Percentiles rank a stretch among this genome's conserved stretches.
Evolutionary conservation across 2,329 filamentous ascomycete species (phyloP).

Genomic region (Fusarium fujikuroi): DNA sequence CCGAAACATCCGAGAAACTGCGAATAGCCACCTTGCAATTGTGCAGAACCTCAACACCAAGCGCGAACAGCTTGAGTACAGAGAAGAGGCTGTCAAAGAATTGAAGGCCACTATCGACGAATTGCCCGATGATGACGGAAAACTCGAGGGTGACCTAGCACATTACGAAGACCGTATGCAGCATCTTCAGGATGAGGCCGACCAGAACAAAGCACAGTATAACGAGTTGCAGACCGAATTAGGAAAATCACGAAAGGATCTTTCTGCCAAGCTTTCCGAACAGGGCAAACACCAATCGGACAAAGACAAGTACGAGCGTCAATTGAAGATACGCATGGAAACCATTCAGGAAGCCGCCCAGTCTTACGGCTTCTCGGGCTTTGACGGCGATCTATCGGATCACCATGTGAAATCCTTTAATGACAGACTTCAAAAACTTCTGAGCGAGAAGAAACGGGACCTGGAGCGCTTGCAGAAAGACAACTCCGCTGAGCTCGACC

Average conservation of each 20-base stretch:
- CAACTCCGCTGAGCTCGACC: constrained; percentile 77
- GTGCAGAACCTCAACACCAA: constrained; percentile 81
- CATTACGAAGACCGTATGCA: constrained; percentile 82
- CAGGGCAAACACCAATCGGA: constrained; percentile 85
- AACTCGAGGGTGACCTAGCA: constrained; percentile 75
- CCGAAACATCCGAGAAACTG: constrained; percentile 75
- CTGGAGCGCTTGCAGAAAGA: constrained; percentile 80
- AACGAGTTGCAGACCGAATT: constrained; percentile 68
- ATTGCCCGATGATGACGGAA: constrained; percentile 80
- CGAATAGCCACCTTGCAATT: constrained; percentile 78
- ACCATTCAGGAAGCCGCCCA: constrained; percentile 83
- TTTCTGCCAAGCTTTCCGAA: constrained; percentile 68
- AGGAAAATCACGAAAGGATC: constrained; percentile 55
- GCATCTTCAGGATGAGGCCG: constrained; percentile 71
- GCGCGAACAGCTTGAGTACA: constrained; percentile 75
- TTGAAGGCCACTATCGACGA: constrained; percentile 79
- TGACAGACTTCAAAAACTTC: constrained; percentile 77
- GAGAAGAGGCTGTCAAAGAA: constrained; percentile 76
- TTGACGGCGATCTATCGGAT: constrained; percentile 81
- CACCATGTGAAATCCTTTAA: constrained; percentile 80
- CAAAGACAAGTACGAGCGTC: constrained; percentile 85
- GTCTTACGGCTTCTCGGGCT: constrained; percentile 83
- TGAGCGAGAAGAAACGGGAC: constrained; percentile 80
- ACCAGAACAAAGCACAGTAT: constrained; percentile 72
- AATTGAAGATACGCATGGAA: constrained; percentile 75